A percentile compares a stretch with the other conserved stretches of the same genome.
phyloP scores from a whole-genome alignment of 2,329 filamentous ascomycete species.

The Sarocladiaceae sp. region DNA sequence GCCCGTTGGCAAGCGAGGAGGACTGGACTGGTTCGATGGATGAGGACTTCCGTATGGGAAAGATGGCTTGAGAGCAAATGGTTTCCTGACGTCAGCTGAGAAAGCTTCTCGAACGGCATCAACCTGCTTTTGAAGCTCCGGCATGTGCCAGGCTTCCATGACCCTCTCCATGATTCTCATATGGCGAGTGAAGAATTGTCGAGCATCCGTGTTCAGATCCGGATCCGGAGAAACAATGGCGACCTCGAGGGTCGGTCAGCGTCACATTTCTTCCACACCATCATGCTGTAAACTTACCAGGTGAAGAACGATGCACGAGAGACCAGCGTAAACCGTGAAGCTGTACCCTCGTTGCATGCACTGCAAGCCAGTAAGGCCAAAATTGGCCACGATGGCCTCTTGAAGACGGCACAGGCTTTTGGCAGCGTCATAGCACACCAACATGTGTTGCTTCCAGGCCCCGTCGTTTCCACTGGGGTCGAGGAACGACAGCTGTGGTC shows the following conservation, averaged over 20 bases:
- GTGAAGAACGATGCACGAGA: conserved; percentile 90
- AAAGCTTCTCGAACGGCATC: conserved; percentile 86
- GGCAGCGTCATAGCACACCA: conserved; percentile 76
- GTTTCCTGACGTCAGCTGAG: conserved; percentile 75
- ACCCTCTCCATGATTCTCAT: conserved; percentile 91
- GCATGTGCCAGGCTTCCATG: conserved; percentile 76
- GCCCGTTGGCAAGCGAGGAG: conserved; percentile 46
- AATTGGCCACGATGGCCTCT: conserved; percentile 71
- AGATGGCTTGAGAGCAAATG: conserved; percentile 81
- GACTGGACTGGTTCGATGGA: conserved; percentile 56
- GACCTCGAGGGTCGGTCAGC: conserved; percentile 49
- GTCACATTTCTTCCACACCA: not conserved
- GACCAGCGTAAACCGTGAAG: conserved; percentile 86
- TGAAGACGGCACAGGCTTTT: conserved; percentile 81
- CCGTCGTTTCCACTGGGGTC: conserved; percentile 65
- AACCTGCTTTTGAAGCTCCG: conserved; percentile 84
- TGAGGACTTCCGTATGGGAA: conserved; percentile 83
- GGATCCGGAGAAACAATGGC: conserved; percentile 90
- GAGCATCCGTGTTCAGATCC: conserved; percentile 75
- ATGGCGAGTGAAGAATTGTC: conserved; percentile 84
- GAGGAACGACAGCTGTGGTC: conserved; percentile 75
- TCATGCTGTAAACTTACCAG: conserved; percentile 56
- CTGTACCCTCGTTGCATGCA: conserved; percentile 94
- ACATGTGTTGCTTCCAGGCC: conserved; percentile 83
- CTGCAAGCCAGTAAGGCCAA: conserved; percentile 71